Base-by-base conservation (phyloP, 2,329 filamentous ascomycete species). In the Scytalidium lignicola region DNA sequence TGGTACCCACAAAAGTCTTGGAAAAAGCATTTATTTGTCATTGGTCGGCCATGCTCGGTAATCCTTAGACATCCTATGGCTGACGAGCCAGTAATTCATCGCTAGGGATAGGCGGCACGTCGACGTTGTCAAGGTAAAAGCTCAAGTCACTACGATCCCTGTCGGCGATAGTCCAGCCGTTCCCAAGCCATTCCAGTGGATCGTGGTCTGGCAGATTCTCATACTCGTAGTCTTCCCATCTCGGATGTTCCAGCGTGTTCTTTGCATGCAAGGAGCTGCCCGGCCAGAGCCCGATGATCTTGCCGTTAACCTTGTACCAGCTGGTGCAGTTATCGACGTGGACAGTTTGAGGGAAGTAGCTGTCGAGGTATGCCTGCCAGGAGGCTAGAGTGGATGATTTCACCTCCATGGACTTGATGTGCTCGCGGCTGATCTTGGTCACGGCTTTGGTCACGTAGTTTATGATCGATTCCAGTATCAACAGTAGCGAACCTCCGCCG, bases 401-500 rank as follows among this genome's bases (percentile, higher is more conserved):
- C 2, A 74, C 67, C 20, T 66, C 65, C 51, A 77, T 66, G 18
- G 65, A 59, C 13, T 65, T 65, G 52, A 73, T 59, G 55, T 73
- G 0, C 83, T 68, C 0, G 83, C 83, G 41, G 70, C 66, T 76
- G 0, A 79, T 41, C 70, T 67, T 41, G 71, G 71, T 0, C 72
- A 75, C 5, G 74, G 72, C 67, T 57, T 84, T 83, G 18, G 83
- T 80, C 49, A 80, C 76, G 62, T 83, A 85, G 0, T 78, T 74
- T 1, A 85, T 65, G 58, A 88, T 88, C 46, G 84, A 80, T 0
- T 88, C 68, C 2, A 86, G 67, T 57, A 84, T 83, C 19, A 83
- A 80, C 49, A 80, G 76, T 61, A 83, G 84, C 0, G 78, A 74
- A 1, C 75, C 72, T 15, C 40, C 26, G 3, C 28, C 40, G 12